Evolutionary conservation across 2,329 filamentous ascomycete species (phyloP), one percentile per base, ranked within the genome.

Genomic region (Ophiostoma australiae): DNA sequence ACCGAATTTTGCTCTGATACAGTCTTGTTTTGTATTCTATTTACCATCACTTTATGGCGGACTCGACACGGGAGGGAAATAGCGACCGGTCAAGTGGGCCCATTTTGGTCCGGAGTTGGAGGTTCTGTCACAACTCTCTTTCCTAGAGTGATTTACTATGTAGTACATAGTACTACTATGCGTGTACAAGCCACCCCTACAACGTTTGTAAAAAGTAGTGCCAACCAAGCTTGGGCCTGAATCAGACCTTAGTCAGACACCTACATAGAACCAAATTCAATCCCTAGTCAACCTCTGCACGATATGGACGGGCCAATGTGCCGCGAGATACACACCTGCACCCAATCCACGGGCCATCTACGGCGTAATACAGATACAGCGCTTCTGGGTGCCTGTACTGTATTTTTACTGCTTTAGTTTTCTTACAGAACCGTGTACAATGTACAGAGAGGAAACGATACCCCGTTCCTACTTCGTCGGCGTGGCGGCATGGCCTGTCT

Each of bases 341-440:
- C 5, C 6, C 27, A n/a, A 10, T 27, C 11, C 11, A 55, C 52
- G 58, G 58, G 58, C 27, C 58, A 58, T 63, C 58, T 33, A 63
- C 58, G 58, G 58, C 58, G 58, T 63, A 63, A 63, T 63, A 20
- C 11, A 27, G 15, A 63, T 61, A 61, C 55, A 61, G 27, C 15
- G 17, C 8, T 10, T 39, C 1, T 13, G 37, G 13, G 13, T 44
- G 7, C n/a, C 23, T 55, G 13, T 23, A 61, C 55, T 61, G 55
- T 44, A 23, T 8, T 48, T 48, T 8, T 27, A 55, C 52, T 55
- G 52, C 7, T 11, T 23, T 55, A 31, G 27, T 31, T 31, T 31
- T 3, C 27, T 31, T 31, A 31, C 27, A 31, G 27, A 31, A 31
- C 17, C 4, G 17, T 20, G 41, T 48, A 48, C 41, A 10, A 48